Evolutionary conservation across 2,329 filamentous ascomycete species (phyloP).

Genomic region (Epichloe bromicola): DNA sequence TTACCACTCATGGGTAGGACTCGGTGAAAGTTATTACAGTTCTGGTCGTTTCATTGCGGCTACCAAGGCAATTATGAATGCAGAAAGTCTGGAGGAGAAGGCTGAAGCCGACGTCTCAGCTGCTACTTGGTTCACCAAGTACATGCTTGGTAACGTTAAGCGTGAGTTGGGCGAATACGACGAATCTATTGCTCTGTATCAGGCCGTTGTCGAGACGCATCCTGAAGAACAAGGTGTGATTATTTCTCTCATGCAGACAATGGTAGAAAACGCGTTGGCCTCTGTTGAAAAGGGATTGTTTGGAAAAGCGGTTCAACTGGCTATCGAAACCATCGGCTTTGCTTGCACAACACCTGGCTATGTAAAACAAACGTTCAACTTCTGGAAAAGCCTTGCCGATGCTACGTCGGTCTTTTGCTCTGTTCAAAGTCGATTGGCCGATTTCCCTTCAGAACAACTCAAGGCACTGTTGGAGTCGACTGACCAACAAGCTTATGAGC

Average conservation of each 20-base stretch:
- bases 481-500: conserved; percentile 42
- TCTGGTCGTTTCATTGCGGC: conserved; percentile 91
- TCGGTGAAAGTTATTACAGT: conserved; percentile 95
- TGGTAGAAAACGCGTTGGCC: conserved; percentile 68
- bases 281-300: conserved; percentile 75
- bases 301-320: conserved; percentile 64
- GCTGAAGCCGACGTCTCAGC: conserved; percentile 36
- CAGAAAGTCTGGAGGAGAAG: conserved; percentile 58
- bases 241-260: conserved; percentile 76
- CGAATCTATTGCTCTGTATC: conserved; percentile 65
- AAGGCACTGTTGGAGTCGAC: conserved; percentile 43
- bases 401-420: conserved; percentile 74
- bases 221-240: conserved; percentile 73
- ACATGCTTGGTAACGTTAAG: conserved; percentile 92
- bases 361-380: conserved; percentile 67
- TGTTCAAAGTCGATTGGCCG: conserved; percentile 52
- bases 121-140: conserved; percentile 89
- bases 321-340: conserved; percentile 53
- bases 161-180: conserved; percentile 86
- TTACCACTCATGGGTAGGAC: conserved; percentile 90
- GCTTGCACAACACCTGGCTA: conserved; percentile 48
- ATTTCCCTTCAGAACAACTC: conserved; percentile 49
- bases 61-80: conserved; percentile 78
- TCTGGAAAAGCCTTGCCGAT: conserved; percentile 89
- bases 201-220: conserved; percentile 53